Evolutionary conservation across 2,329 filamentous ascomycete genomes (phyloP).

Genomic region (Rhexocercosporidium sp.): DNA sequence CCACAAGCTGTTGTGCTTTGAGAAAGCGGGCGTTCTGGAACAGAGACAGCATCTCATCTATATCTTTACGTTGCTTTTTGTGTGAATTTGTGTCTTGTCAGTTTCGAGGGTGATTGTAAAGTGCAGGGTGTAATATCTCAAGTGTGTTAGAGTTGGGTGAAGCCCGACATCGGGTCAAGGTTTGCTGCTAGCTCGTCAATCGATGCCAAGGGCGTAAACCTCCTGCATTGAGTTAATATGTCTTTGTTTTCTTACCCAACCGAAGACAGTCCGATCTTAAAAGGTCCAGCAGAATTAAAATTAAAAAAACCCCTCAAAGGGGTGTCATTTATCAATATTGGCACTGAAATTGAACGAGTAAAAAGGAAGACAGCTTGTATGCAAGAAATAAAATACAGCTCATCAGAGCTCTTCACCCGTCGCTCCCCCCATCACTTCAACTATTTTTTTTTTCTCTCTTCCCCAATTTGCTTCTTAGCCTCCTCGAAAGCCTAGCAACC

Average conservation of each 20-base stretch:
- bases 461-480: background rate
- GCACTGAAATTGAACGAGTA: background rate
- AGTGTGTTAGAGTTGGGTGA: background rate
- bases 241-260: background rate
- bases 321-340: too few species aligned
- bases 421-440: background rate
- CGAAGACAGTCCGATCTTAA: background rate
- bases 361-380: background rate
- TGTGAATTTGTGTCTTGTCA: background rate
- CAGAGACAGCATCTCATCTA: background rate
- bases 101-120: too few species aligned
- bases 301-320: too few species aligned
- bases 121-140: background rate
- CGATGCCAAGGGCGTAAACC: background rate
- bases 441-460: background rate
- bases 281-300: background rate
- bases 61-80: background rate
- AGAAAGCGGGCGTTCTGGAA: conserved; percentile 1
- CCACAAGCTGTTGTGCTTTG: background rate
- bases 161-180: conserved; percentile 3
- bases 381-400: background rate
- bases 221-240: background rate
- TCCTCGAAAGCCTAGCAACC: background rate
- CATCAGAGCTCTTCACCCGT: background rate
- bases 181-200: background rate